A percentile compares a stretch with the other conserved stretches of the same genome.
These are phyloP conservation scores for Claviceps purpurea DNA, from an alignment of 2,329 filamentous ascomycete genomes.

Conservation along the genomic window DNA sequence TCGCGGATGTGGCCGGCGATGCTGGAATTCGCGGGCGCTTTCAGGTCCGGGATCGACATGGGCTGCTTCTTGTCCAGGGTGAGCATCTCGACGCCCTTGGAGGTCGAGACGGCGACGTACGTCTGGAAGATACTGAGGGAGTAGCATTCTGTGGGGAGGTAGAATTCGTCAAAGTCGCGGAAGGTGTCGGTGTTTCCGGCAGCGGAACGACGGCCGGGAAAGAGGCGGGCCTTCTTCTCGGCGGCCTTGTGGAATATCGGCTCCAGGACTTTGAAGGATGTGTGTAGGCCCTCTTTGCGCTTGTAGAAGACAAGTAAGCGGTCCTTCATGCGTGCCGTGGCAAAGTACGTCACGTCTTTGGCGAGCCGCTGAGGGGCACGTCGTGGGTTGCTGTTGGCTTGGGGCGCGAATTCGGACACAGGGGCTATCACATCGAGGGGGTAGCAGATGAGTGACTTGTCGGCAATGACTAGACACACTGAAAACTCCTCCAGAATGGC, in stretches of 20 bases:
- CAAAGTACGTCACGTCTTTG: conserved; percentile 93
- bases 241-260: conserved; percentile 88
- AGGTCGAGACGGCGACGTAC: conserved; percentile 80
- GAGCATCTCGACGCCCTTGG: conserved; percentile 88
- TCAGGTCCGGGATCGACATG: conserved; percentile 83
- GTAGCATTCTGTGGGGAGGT: conserved; percentile 89
- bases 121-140: conserved; percentile 94
- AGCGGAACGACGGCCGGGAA: conserved; percentile 42
- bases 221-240: conserved; percentile 63
- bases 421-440: conserved; percentile 74
- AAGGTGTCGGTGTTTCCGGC: conserved; percentile 82
- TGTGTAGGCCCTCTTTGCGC: conserved; percentile 82
- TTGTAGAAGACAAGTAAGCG: conserved; percentile 93
- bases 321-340: conserved; percentile 93
- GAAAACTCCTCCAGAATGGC: conserved; percentile 93
- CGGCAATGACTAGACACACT: conserved; percentile 78
- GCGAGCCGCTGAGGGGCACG: conserved; percentile 85
- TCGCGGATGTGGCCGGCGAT: conserved; percentile 75
- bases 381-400: conserved; percentile 57
- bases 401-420: conserved; percentile 46
- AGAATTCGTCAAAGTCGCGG: conserved; percentile 97
- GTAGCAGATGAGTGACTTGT: conserved; percentile 84
- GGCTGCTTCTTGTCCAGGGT: conserved; percentile 95
- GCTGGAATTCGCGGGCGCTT: conserved; percentile 62
- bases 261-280: conserved; percentile 92